Conservation (phyloP, 768 basidiomycete species). For the Chalciporus piperatus region DNA sequence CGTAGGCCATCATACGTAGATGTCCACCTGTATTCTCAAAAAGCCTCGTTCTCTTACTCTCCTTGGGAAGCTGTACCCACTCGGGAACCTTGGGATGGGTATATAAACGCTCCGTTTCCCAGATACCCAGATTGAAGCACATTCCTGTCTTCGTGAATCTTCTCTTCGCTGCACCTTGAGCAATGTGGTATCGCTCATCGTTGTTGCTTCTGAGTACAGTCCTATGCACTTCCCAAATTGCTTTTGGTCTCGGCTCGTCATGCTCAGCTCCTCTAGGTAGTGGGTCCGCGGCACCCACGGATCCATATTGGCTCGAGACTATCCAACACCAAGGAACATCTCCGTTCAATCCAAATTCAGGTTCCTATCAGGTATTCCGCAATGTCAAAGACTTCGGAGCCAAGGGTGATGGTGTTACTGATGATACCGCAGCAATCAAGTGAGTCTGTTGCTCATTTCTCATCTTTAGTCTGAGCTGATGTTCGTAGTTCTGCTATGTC, state of each 20-base stretch:
- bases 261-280: slow-evolving; percentile 44
- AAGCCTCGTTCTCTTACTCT: neutral
- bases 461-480: slow-evolving; percentile 2
- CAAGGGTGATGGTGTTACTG: slow-evolving; percentile 60
- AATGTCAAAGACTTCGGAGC: slow-evolving; percentile 68
- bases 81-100: neutral
- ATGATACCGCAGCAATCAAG: slow-evolving; percentile 79
- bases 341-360: slow-evolving; percentile 54
- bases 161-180: neutral
- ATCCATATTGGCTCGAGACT: slow-evolving; percentile 65
- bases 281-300: slow-evolving; percentile 41
- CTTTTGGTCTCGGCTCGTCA: slow-evolving; percentile 42
- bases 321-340: slow-evolving; percentile 73
- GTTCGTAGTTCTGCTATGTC: slow-evolving; percentile 57
- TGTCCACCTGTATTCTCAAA: neutral
- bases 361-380: slow-evolving; percentile 65
- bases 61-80: neutral
- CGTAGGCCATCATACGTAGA: neutral
- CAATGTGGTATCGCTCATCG: slow-evolving; percentile 8
- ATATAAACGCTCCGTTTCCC: slow-evolving; percentile 13
- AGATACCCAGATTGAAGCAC: neutral
- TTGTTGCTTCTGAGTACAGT: slow-evolving; percentile 12
- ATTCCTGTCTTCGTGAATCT: neutral
- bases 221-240: neutral
- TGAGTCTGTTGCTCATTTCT: slow-evolving; percentile 16